These are phyloP conservation scores for Aureobasidium sp. DNA, from an alignment of 2,329 filamentous ascomycete genomes.

Conservation along the genomic window DNA sequence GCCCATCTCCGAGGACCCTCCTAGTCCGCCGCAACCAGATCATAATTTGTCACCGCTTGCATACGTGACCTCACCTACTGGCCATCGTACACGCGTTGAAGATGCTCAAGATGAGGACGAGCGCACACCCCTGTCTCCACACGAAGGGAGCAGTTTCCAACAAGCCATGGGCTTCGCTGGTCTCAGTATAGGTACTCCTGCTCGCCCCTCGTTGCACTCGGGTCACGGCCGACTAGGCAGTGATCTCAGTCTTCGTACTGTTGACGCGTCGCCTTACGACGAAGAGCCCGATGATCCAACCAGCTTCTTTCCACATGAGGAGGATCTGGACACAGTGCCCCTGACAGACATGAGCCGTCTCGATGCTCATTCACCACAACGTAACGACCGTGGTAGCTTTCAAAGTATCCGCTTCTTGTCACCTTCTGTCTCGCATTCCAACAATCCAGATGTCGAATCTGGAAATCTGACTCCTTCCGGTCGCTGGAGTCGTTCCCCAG, in stretches of 20 bases:
- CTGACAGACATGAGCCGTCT: conserved; percentile 49
- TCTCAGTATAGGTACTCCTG: conserved; percentile 37
- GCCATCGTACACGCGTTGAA: conserved; percentile 22
- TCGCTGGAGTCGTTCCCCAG: conserved; percentile 49
- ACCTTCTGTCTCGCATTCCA: conserved; percentile 46
- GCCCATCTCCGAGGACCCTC: conserved; percentile 8
- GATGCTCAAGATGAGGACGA: conserved; percentile 31
- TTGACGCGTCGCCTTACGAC: conserved; percentile 25
- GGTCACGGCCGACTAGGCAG: conserved; percentile 20
- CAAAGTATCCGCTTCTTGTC: conserved; percentile 50
- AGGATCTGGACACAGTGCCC: conserved; percentile 53
- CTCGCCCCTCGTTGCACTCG: conserved; percentile 18
- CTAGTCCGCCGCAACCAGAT: neutral
- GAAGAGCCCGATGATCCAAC: conserved; percentile 50
- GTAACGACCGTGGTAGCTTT: conserved; percentile 40
- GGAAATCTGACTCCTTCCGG: conserved; percentile 46
- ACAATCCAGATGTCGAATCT: conserved; percentile 54
- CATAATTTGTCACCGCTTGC: conserved; percentile 24
- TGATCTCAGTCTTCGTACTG: conserved; percentile 26
- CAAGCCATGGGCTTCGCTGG: conserved; percentile 43
- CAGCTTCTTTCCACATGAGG: conserved; percentile 46
- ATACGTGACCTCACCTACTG: conserved; percentile 32
- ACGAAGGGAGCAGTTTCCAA: conserved; percentile 42
- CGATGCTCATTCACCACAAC: conserved; percentile 26
- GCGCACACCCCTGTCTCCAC: conserved; percentile 33